phyloP scores from a whole-genome alignment of 495 filamentous ascomycete genomes.

The Hypomontagnella submonticulosa region DNA sequence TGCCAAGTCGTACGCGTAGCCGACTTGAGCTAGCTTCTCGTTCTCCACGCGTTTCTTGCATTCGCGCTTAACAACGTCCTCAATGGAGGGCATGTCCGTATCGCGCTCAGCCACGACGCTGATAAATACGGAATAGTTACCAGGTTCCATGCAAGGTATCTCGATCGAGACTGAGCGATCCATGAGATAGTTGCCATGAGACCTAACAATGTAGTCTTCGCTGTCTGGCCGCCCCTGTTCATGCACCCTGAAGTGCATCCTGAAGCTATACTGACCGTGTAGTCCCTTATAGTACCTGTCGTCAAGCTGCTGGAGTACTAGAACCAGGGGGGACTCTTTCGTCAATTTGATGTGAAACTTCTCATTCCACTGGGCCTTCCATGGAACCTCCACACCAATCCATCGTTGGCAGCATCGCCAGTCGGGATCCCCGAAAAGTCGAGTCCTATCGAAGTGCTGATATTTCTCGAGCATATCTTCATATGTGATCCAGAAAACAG shows the following conservation, averaged over 20 bases:
- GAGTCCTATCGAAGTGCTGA: constrained; percentile 85
- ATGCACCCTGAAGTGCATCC: constrained; percentile 89
- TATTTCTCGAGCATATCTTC: constrained; percentile 88
- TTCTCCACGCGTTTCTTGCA: constrained; percentile 70
- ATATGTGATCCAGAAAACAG: constrained; percentile 77
- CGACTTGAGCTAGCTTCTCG: constrained; percentile 88
- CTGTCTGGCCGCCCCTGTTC: constrained; percentile 72
- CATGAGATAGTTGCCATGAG: constrained; percentile 75
- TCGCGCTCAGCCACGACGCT: constrained; percentile 78
- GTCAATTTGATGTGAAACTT: constrained; percentile 83
- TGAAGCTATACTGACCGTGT: constrained; percentile 81
- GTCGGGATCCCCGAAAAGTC: constrained; percentile 79
- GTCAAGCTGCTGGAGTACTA: constrained; percentile 90
- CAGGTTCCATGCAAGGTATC: constrained; percentile 72
- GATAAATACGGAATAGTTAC: constrained; percentile 84
- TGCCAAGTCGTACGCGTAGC: constrained; percentile 87
- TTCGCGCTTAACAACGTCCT: constrained; percentile 76
- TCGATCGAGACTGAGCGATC: constrained; percentile 61
- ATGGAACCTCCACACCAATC: constrained; percentile 87
- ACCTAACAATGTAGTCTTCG: constrained; percentile 88
- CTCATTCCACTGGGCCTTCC: constrained; percentile 88
- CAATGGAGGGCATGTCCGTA: constrained; percentile 64
- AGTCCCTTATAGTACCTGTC: constrained; percentile 87
- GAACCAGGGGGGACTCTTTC: constrained; percentile 75
- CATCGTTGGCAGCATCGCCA: constrained; percentile 91